These are phyloP conservation scores for Boletus subparvulus DNA, from an alignment of 768 basidiomycete species.

Conservation along the genomic window DNA sequence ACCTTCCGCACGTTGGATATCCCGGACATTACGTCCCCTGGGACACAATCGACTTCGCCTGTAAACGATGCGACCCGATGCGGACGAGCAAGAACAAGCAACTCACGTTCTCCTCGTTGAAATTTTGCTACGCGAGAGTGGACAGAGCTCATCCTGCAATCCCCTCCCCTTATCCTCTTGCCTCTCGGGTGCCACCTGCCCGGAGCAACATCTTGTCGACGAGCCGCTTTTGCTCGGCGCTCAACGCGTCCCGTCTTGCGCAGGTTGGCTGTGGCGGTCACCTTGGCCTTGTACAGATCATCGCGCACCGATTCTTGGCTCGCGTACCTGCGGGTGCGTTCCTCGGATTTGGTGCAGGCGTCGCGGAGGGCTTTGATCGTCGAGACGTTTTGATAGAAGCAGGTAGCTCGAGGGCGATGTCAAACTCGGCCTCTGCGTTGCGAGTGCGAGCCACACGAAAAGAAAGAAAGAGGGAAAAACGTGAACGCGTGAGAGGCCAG, in stretches of 20 bases:
- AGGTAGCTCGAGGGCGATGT: too few species aligned
- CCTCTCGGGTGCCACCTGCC: conserved; percentile 73
- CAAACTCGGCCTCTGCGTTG: too few species aligned
- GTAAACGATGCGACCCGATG: conserved; percentile 66
- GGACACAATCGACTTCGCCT: conserved; percentile 80
- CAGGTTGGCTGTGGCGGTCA: conserved; percentile 63
- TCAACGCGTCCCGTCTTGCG: conserved; percentile 57
- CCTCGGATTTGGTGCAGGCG: conserved; percentile 73
- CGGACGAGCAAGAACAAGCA: not conserved
- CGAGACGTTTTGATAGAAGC: conserved; percentile 44
- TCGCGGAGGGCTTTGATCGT: conserved; percentile 57
- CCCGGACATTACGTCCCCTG: conserved; percentile 74
- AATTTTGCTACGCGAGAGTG: conserved; percentile 84
- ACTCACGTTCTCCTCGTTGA: conserved; percentile 78
- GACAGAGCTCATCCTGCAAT: too few species aligned
- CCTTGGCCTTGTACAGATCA: conserved; percentile 74
- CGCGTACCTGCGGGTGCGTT: conserved; percentile 66
- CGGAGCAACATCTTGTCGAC: conserved; percentile 79
- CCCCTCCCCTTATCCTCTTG: conserved; percentile 48
- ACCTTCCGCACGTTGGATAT: conserved; percentile 60
- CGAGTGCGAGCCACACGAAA: too few species aligned
- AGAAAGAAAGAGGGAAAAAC: too few species aligned
- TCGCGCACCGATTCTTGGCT: conserved; percentile 80
- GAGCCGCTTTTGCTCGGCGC: conserved; percentile 66
- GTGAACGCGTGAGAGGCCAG: conserved; percentile 29